phyloP scores from a whole-genome alignment of 331 rosid genomes.

The Quercus lobata region DNA sequence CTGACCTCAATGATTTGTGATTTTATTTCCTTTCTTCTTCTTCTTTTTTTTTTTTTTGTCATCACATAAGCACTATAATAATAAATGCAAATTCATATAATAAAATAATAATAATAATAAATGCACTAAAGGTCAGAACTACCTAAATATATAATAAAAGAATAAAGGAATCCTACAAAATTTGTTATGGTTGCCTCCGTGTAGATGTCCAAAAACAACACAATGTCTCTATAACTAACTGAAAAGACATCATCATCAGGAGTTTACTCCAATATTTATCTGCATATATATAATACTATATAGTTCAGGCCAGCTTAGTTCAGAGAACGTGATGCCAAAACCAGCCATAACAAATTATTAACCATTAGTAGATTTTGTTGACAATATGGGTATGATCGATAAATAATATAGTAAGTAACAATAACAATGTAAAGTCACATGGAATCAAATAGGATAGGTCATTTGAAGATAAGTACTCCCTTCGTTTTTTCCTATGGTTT shows the following conservation, averaged over 20 bases:
- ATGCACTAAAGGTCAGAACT: too few relatives aligned
- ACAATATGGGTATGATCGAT: background rate
- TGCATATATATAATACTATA: background rate
- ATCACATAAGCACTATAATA: too few relatives aligned
- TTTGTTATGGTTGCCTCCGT: background rate
- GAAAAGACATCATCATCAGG: background rate
- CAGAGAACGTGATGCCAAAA: constrained; percentile 28
- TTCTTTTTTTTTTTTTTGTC: too few relatives aligned
- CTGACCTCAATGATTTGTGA: too few relatives aligned
- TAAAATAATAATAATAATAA: too few relatives aligned
- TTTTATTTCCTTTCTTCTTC: too few relatives aligned
- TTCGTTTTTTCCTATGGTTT: background rate
- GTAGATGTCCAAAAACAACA: background rate
- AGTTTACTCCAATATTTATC: background rate
- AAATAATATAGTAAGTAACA: constrained; percentile 1
- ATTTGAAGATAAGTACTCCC: background rate
- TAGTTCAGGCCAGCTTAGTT: background rate
- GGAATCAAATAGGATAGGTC: background rate
- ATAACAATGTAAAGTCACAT: background rate
- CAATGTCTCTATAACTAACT: background rate
- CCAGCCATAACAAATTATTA: constrained; percentile 11
- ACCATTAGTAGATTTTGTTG: background rate
- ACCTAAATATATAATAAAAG: too few relatives aligned
- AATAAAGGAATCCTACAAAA: background rate
- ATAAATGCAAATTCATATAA: too few relatives aligned